Percentiles rank a stretch among this genome's conserved stretches.
Evolutionary conservation across 768 basidiomycete genomes (phyloP).

Genomic region (Leccinum subgranulosum): DNA sequence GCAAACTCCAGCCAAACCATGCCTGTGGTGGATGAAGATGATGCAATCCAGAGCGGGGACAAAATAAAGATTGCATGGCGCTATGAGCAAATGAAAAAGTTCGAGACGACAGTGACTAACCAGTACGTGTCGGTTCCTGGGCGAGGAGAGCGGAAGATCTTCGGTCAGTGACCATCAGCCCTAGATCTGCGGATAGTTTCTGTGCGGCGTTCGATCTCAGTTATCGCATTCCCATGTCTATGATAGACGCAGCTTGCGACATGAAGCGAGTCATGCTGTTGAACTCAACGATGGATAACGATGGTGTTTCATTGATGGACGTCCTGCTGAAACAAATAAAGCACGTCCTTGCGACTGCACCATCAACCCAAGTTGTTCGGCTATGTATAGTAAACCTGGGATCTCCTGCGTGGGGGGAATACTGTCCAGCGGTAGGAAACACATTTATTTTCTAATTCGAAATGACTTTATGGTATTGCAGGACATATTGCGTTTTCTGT

Average conservation of each 20-base stretch:
- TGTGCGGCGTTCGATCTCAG: constrained; percentile 76
- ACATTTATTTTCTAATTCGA: not conserved
- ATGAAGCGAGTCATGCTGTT: constrained; percentile 39
- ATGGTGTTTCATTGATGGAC: constrained; percentile 15
- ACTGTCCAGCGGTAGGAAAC: constrained; percentile 47
- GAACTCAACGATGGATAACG: constrained; percentile 12
- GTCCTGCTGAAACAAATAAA: constrained; percentile 32
- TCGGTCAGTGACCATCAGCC: constrained; percentile 10
- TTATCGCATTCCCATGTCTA: constrained; percentile 49
- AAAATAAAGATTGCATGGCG: constrained; percentile 97
- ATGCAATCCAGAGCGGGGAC: constrained; percentile 39
- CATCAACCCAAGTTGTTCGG: constrained; percentile 42
- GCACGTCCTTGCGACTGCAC: constrained; percentile 22
- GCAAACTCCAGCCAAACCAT: constrained; percentile 9
- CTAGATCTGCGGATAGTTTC: constrained; percentile 55
- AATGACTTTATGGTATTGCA: constrained; percentile 27
- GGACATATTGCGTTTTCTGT: constrained; percentile 73
- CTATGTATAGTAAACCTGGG: constrained; percentile 64
- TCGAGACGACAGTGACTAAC: constrained; percentile 75
- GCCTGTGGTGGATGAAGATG: constrained; percentile 31
- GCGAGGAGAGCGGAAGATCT: not conserved
- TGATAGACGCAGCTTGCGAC: constrained; percentile 43
- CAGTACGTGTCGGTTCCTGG: constrained; percentile 41
- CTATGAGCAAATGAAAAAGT: constrained; percentile 90
- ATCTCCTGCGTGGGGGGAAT: constrained; percentile 68